A percentile compares a stretch with the other conserved stretches of the same genome.
phyloP scores from a whole-genome alignment of 129 eudicot genomes.

The Artemisia argyi region DNA sequence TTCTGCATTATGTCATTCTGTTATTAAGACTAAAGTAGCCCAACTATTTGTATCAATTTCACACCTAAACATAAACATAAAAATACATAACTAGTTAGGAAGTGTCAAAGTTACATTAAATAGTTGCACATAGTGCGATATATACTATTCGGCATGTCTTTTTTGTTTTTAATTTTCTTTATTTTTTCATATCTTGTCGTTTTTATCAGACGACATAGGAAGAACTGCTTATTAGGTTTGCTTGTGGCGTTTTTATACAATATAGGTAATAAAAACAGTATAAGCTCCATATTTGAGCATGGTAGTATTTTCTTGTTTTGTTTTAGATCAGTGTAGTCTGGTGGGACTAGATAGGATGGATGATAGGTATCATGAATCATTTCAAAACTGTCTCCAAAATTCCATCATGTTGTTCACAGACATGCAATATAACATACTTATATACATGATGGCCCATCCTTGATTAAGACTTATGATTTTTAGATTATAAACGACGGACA shows the following conservation, averaged over 20 bases:
- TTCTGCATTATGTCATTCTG: conserved; percentile 2
- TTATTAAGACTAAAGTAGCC: background rate
- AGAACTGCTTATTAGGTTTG: background rate
- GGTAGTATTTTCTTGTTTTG: background rate
- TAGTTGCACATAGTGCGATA: background rate
- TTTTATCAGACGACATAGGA: background rate
- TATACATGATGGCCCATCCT: conserved; percentile 8
- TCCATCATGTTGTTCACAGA: conserved; percentile 5
- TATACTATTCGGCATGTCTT: too few species aligned
- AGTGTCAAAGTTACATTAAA: background rate
- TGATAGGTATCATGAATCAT: background rate
- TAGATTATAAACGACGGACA: conserved; percentile 5
- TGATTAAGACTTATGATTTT: conserved; percentile 7
- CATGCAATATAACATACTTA: background rate
- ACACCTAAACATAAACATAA: background rate
- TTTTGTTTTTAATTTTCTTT: too few species aligned
- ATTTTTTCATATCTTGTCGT: too few species aligned
- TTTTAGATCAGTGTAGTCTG: background rate
- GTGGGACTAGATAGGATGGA: background rate
- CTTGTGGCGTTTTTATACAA: background rate
- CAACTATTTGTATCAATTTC: background rate
- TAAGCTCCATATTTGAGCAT: background rate
- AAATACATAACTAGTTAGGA: background rate
- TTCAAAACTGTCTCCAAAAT: conserved; percentile 19
- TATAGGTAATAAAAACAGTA: background rate